Evolutionary conservation across 345 rosid genomes (phyloP), one percentile per base, ranked within the genome.

Genomic region (Bretschneidera sinensis): DNA sequence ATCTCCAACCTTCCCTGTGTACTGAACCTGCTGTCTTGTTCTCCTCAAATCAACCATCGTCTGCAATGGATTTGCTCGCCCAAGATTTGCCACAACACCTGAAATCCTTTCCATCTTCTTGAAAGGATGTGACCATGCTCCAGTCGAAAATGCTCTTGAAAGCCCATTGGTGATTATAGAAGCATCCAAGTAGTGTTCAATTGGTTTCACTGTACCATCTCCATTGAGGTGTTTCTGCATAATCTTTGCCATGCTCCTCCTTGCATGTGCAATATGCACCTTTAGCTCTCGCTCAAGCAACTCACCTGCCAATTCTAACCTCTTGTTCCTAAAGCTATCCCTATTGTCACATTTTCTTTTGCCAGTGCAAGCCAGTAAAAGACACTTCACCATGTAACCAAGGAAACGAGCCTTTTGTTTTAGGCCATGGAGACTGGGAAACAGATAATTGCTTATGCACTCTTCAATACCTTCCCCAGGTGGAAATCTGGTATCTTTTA

Each of bases 1-100:
- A 84, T 87, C 96, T 75, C 96, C 97, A 78, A 87, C 97, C 78
- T 83, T 90, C 78, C 96, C 99, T 3, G 95, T 86, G 74, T 87
- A 89, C 17, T 55, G 68, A 67, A 92, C 97, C 48, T 83, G 97
- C 52, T 89, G 95, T 1, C 97, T 78, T 51, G 87, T 83, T 83
- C 74, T 92, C 66, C 99, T 83, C 78, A 84, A 74, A 70, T 92
- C 99, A 65, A 82, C 74, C 75, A 84, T 66, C 23, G 92, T 76
- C 73, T 92, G 99, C 74, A 90, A 60, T 35, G 99, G 87, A 81
- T 92, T 89, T 72, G 95, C 76, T 39, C 95, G 88, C 43, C 97
- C 83, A 51, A 94, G 77, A 61, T 85, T 94, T 19, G 90, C 95
- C 48, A 90, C 96, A 33, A 90, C 96, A 54, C 99, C 99, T 22